phyloP scores from a whole-genome alignment of 208 protist genomes.

The Naegleria fowleri region DNA sequence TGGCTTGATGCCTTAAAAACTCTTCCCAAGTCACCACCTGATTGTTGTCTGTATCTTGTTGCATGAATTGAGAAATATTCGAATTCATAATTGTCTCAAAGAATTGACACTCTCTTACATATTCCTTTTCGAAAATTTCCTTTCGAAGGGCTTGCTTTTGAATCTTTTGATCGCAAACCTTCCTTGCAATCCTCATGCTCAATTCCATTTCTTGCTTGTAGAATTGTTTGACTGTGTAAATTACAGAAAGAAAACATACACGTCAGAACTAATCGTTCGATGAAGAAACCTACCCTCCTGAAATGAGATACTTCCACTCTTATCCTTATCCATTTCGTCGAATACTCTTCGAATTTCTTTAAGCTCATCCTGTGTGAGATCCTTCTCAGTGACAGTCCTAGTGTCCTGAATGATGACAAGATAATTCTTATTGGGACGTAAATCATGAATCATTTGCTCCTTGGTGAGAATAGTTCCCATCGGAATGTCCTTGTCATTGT shows the following conservation, averaged over 20 bases:
- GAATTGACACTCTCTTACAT: not conserved
- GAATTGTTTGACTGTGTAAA: not conserved
- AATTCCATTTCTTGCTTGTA: not conserved
- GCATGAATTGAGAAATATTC: not conserved
- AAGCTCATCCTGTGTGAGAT: not conserved
- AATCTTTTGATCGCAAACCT: not conserved
- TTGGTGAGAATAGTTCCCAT: not conserved
- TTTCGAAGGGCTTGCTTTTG: not conserved
- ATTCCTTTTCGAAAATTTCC: not conserved
- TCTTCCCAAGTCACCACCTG: not conserved
- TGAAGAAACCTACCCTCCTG: not conserved
- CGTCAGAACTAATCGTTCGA: no score
- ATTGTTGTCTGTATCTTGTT: not conserved
- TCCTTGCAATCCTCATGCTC: not conserved
- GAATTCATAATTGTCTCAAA: not conserved
- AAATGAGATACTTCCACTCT: not conserved
- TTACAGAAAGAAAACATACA: no score
- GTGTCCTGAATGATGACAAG: not conserved
- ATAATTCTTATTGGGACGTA: not conserved
- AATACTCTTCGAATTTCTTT: not conserved
- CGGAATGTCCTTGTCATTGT: not conserved
- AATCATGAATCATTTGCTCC: not conserved
- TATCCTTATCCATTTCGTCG: not conserved
- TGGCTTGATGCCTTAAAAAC: not conserved
- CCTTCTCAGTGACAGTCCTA: not conserved